Evolutionary conservation across 192 early-diverging fungal genomes (phyloP), one percentile per base, ranked within the genome.

Genomic region (Rhizophlyctis rosea): DNA sequence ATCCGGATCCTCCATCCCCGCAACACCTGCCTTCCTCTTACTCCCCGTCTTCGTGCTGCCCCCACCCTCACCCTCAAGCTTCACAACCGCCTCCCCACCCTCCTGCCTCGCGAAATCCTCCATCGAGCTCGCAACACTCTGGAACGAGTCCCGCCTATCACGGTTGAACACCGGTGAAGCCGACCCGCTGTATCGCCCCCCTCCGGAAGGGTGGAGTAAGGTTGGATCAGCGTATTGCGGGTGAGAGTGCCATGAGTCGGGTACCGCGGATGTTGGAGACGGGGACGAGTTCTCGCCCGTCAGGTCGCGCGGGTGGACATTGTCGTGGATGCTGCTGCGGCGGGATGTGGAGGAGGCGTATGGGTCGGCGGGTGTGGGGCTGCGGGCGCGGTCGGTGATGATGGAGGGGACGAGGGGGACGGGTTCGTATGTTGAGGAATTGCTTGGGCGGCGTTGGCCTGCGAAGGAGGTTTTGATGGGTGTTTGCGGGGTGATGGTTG

Each of bases 381-480:
- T 57, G 32, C 56, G 27, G 57, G 34, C n/a, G 44, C 33, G 23
- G 34, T 28, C 25, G 57, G 34, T 59, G 57, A 31, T 59, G 34
- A 24, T 24, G 21, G n/a, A 28, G 34, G 30, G 34, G 35, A 18
- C 2, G 29, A 11, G 21, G n/a, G 28, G 29, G 24, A 21, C 33
- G n/a, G 28, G 2, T 30, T 30, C 54, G 33, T 29, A 4, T 56
- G 54, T 4, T 56, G 29, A 29, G 24, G 29, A 18, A 21, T n/a
- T n/a, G n/a, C n/a, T n/a, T n/a, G 28, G n/a, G n/a, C 18, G 3
- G 21, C 54, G 16, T 56, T n/a, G 21, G 23, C 4, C 48, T 50
- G 48, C 13, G 48, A n/a, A 4, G 48, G 48, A 24, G 21, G 48
- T 50, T 24, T 14, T 50, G n/a, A n/a, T n/a, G 14, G 27, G 4